Evolutionary conservation across 768 basidiomycete species (phyloP), one percentile per base, ranked within the genome.

Genomic region (Antrodiella citrinella): DNA sequence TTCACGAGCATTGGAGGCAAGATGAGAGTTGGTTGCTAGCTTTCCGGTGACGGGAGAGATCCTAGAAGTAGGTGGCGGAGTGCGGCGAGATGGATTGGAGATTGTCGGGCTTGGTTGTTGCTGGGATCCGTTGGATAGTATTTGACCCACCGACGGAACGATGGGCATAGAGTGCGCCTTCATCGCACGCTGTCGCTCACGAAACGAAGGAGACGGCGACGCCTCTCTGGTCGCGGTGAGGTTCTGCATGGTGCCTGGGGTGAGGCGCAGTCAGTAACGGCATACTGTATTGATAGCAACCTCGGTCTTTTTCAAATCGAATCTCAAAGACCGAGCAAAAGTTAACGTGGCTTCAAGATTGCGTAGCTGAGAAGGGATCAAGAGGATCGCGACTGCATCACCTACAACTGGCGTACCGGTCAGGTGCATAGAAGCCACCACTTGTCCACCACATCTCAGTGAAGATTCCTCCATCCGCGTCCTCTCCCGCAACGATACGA

Each of bases 121-220:
- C 63, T 53, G 69, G 54, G 59, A 63, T 52, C 67, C 57, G 9
- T 56, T 54, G 46, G 60, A 58, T 60, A 77, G 81, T 13, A 81
- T 66, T 54, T 80, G 77, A 60, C 75, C 68, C 45, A 80, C 72
- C 19, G 72, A 69, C 21, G 83, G 80, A 3, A 81, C 78, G 60
- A 78, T 67, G 51, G 83, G 79, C 70, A 84, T 72, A 0, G 83
- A 81, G 54, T 79, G 76, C 1, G 79, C 59, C 57, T 84, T 84
- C 20, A 72, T 58, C 9, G 78, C 68, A 30, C 84, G 72, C 52
- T 65, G 81, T 68, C 67, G 76, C 47, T 72, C 68, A 15, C 68
- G 67, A 47, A 64, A 64, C 30, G 63, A 64, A 24, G 72, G 72
- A 1, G 72, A 74, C 1, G 72, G 71, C 26, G 72, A 69, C 54